Percentiles rank a stretch among this genome's conserved stretches.
Conservation (phyloP, 73 alveolate genomes). For the Diophrys sp. region DNA sequence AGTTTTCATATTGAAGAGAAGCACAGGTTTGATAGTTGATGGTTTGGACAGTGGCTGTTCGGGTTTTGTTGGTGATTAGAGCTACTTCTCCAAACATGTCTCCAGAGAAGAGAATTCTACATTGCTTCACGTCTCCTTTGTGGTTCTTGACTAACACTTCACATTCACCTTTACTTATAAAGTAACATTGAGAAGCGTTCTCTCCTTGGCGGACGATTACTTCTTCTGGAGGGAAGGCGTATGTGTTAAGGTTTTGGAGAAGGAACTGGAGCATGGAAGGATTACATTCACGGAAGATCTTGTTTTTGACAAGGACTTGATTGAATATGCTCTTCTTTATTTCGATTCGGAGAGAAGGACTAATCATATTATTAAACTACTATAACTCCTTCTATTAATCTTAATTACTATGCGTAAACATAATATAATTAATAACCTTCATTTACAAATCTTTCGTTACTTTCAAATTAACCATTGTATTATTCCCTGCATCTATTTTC, state of each 20-base stretch:
- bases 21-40: constrained; percentile 83
- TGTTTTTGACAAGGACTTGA: constrained; percentile 22
- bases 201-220: constrained; percentile 44
- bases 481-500: constrained; percentile 34
- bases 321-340: constrained; percentile 32
- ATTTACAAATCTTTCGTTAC: constrained; percentile 38
- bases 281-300: constrained; percentile 15
- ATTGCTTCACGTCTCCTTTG: constrained; percentile 36
- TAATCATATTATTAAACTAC: constrained; percentile 24
- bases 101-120: constrained; percentile 78
- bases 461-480: constrained; percentile 31
- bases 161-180: constrained; percentile 60
- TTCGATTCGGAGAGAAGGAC: constrained; percentile 48
- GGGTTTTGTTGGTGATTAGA: constrained; percentile 74
- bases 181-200: constrained; percentile 23
- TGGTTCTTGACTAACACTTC: constrained; percentile 53
- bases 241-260: constrained; percentile 17
- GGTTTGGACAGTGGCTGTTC: constrained; percentile 94
- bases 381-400: constrained; percentile 45
- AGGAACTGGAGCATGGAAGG: constrained; percentile 35
- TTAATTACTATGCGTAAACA: constrained; percentile 28
- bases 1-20: constrained; percentile 61
- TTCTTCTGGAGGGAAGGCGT: constrained; percentile 54
- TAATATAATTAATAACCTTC: constrained; percentile 29
- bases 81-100: constrained; percentile 90